Evolutionary conservation across 2,329 filamentous ascomycete species (phyloP).

Genomic region (Colletotrichum lindemuthianum): DNA sequence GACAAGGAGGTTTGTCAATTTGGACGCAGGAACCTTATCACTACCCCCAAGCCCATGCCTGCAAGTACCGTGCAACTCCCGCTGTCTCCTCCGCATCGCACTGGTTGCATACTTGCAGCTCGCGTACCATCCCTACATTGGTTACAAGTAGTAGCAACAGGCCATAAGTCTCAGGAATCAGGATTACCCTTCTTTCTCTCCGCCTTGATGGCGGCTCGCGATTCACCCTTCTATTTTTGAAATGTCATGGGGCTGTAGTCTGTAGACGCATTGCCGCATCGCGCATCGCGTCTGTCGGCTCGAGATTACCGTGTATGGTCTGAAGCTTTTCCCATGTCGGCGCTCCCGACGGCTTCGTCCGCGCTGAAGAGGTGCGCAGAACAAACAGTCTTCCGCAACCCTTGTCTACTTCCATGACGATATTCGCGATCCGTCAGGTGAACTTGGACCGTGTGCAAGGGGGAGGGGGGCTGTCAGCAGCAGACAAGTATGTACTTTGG

Average conservation of each 20-base stretch:
- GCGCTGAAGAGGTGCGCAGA: constrained; percentile 10
- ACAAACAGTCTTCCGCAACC: constrained; percentile 6
- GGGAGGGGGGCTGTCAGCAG: no score
- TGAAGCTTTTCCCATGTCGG: constrained; percentile 19
- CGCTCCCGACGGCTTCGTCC: constrained; percentile 19
- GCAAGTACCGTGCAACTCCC: no score
- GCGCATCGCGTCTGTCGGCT: constrained; percentile 9
- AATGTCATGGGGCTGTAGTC: not conserved
- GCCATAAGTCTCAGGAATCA: constrained; percentile 1
- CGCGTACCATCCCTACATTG: no score
- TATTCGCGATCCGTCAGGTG: no score
- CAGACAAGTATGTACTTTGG: no score
- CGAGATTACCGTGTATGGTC: constrained; percentile 7
- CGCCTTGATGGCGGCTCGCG: not conserved
- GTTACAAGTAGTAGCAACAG: no score
- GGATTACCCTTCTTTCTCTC: not conserved
- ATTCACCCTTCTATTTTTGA: constrained; percentile 32
- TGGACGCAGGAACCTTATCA: constrained; percentile 22
- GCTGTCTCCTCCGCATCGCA: no score
- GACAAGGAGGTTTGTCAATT: no score
- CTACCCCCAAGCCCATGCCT: not conserved
- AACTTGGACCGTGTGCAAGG: no score
- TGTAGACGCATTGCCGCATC: no score
- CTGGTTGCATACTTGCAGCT: no score
- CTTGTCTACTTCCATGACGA: constrained; percentile 7